Evolutionary conservation across 2,329 filamentous ascomycete species (phyloP).

Genomic region (Ceratocystis diversiconidia): DNA sequence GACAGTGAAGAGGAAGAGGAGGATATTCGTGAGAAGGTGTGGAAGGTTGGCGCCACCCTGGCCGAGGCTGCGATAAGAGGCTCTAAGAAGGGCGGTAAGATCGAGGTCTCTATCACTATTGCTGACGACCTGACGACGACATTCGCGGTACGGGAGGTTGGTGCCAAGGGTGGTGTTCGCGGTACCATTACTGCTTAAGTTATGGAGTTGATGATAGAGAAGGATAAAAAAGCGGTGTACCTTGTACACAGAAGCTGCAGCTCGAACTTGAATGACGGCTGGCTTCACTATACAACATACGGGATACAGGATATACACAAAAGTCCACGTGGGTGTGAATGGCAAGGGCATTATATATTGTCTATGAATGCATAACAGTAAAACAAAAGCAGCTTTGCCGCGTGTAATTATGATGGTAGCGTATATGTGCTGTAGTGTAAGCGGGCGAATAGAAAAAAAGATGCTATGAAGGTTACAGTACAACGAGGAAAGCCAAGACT

Average conservation of each 20-base stretch:
- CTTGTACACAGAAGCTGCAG: conserved; percentile 1
- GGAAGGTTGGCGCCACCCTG: conserved; percentile 71
- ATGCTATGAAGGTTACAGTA: background rate
- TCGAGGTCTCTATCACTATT: conserved; percentile 89
- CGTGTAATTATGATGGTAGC: background rate
- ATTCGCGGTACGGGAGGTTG: conserved; percentile 71
- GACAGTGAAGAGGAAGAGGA: conserved; percentile 66
- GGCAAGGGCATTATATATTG: conserved; percentile 8
- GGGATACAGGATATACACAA: conserved; percentile 18
- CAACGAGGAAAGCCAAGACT: background rate
- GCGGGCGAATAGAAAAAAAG: background rate
- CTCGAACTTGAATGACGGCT: conserved; percentile 10
- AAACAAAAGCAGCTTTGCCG: background rate
- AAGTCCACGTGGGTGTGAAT: conserved; percentile 14
- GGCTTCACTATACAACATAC: conserved; percentile 5
- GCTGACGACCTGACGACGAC: conserved; percentile 64
- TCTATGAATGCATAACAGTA: conserved; percentile 5
- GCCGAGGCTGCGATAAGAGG: conserved; percentile 75
- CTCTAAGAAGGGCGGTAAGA: conserved; percentile 76
- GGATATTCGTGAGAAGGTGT: conserved; percentile 77
- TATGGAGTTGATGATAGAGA: conserved; percentile 1
- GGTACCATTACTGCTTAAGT: conserved; percentile 34
- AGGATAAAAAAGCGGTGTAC: conserved; percentile 5
- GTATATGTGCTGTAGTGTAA: too few relatives aligned
- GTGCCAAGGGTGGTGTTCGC: conserved; percentile 70